Evolutionary conservation across 345 rosid species (phyloP).

Genomic region (Hypericum perforatum): DNA sequence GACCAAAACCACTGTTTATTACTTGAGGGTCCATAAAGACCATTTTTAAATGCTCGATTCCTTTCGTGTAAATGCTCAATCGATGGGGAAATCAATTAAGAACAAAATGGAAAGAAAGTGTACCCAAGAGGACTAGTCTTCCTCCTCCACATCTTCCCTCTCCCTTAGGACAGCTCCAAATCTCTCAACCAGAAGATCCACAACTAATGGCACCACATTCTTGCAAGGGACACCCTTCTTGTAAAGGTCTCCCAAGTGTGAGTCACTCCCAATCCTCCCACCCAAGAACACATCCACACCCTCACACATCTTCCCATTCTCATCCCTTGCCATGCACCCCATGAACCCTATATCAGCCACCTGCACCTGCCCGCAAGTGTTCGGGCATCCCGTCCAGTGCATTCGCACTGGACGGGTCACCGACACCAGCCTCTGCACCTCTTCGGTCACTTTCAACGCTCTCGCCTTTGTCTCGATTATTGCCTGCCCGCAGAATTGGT

Average conservation of each 20-base stretch:
- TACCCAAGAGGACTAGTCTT: too few species aligned
- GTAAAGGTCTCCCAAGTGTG: constrained; percentile 66
- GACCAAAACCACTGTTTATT: too few species aligned
- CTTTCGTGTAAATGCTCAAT: too few species aligned
- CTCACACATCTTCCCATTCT: constrained; percentile 56
- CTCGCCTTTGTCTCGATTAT: constrained; percentile 90
- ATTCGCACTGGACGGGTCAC: constrained; percentile 57
- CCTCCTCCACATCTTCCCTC: constrained; percentile 69
- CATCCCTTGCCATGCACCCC: constrained; percentile 90
- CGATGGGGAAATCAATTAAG: too few species aligned
- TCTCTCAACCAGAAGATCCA: constrained; percentile 54
- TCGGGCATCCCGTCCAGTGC: constrained; percentile 99
- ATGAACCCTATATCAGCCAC: constrained; percentile 94
- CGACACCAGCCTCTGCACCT: constrained; percentile 64
- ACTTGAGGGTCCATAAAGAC: too few species aligned
- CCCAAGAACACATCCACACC: constrained; percentile 82
- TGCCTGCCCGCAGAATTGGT: constrained; percentile 87
- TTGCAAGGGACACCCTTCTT: constrained; percentile 82
- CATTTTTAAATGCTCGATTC: too few species aligned
- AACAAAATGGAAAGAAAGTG: too few species aligned
- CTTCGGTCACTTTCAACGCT: constrained; percentile 77
- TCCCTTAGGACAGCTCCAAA: constrained; percentile 85
- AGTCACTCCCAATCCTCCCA: constrained; percentile 78
- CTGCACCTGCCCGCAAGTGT: constrained; percentile 81
- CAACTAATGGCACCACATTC: constrained; percentile 72